A percentile compares a stretch with the other conserved stretches of the same genome.
These are phyloP conservation scores for Leccinum boreale DNA, from an alignment of 768 basidiomycete species.

Conservation along the genomic window DNA sequence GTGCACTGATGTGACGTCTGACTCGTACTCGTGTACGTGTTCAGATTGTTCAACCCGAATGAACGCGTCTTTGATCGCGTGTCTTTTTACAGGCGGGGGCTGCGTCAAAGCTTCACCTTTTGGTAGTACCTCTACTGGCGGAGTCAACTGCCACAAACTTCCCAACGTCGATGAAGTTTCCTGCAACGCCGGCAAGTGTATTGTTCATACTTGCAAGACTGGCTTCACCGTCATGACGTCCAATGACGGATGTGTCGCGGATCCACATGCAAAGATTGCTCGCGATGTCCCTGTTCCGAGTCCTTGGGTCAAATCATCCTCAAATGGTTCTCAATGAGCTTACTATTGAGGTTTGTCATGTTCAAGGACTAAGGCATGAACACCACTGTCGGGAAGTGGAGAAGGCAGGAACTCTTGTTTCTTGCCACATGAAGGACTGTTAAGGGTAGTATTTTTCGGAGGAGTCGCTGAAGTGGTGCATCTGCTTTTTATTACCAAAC, in stretches of 20 bases:
- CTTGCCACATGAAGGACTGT: not conserved
- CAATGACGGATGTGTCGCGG: slow-evolving; percentile 14
- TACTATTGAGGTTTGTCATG: not conserved
- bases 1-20: slow-evolving; percentile 28
- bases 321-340: not conserved
- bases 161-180: slow-evolving; percentile 26
- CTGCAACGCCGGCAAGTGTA: slow-evolving; percentile 28
- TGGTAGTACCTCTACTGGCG: slow-evolving; percentile 10
- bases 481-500: not conserved
- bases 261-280: not conserved
- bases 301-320: not conserved
- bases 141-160: slow-evolving; percentile 34
- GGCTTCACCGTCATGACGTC: slow-evolving; percentile 15
- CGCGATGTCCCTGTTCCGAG: not conserved
- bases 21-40: slow-evolving; percentile 32
- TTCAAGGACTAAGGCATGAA: not conserved
- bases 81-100: slow-evolving; percentile 31
- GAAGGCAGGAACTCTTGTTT: not conserved
- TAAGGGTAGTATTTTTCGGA: not conserved
- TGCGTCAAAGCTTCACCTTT: slow-evolving; percentile 27
- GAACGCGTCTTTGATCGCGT: not conserved
- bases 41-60: not conserved
- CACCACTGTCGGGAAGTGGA: not conserved
- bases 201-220: slow-evolving; percentile 24
- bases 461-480: not conserved